Percentiles rank a stretch among this genome's conserved stretches.
These are phyloP conservation scores for Rhamnella rubrinervis DNA, from an alignment of 331 rosid species.

Conservation along the genomic window DNA sequence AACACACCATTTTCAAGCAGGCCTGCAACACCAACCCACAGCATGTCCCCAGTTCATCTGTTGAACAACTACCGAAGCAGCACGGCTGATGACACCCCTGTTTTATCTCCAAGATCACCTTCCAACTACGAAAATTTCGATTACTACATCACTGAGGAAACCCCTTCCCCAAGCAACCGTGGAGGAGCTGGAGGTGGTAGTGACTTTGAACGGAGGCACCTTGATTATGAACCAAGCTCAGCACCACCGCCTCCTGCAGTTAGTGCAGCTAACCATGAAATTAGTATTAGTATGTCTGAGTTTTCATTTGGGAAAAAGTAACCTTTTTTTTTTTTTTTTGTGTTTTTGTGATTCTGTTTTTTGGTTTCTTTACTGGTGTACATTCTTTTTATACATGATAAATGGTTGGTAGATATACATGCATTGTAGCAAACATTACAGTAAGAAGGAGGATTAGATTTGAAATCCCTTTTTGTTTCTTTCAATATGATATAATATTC, in stretches of 20 bases:
- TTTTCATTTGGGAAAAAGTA: conserved; percentile 38
- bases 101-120: conserved; percentile 35
- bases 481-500: no score
- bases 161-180: conserved; percentile 35
- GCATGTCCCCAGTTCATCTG: conserved; percentile 66
- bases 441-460: no score
- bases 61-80: conserved; percentile 37
- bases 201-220: conserved; percentile 14
- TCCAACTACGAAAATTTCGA: conserved; percentile 36
- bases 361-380: neutral
- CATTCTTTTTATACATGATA: conserved; percentile 6
- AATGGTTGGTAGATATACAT: neutral
- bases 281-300: conserved; percentile 17
- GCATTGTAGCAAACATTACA: no score
- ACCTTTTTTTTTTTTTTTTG: neutral
- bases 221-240: conserved; percentile 24
- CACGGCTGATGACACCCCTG: conserved; percentile 19
- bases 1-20: conserved; percentile 56
- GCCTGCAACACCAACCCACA: conserved; percentile 50
- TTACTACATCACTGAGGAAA: conserved; percentile 41
- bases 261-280: conserved; percentile 30
- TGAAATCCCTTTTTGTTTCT: no score
- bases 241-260: conserved; percentile 11
- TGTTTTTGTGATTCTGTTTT: neutral
- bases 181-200: neutral